Conservation (phyloP, 2,329 filamentous ascomycete genomes). For the Fusarium incarnatum region DNA sequence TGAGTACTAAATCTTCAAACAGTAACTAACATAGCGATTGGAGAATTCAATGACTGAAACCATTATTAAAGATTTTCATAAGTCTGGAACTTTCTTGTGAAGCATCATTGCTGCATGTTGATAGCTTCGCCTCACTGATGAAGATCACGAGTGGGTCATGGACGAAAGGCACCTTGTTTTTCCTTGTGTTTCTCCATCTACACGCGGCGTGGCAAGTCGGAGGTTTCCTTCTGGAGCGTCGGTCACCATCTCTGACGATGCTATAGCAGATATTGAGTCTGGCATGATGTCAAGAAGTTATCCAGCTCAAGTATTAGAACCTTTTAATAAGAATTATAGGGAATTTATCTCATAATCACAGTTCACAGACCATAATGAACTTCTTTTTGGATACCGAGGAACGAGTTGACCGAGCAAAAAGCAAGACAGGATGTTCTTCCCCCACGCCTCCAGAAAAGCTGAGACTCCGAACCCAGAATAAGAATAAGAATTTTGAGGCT, state of each 20-base stretch:
- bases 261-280: not conserved
- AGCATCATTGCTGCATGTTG: conserved; percentile 1
- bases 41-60: not conserved
- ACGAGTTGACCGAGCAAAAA: not conserved
- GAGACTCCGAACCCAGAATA: not conserved
- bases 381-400: conserved; percentile 16
- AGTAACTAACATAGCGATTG: not conserved
- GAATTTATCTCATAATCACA: not conserved
- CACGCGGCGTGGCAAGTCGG: not conserved
- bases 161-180: not conserved
- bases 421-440: not conserved
- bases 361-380: not conserved
- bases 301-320: not conserved
- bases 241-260: not conserved
- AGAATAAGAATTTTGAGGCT: not conserved
- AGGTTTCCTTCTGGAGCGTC: not conserved
- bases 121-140: conserved; percentile 2
- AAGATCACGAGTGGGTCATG: conserved; percentile 10
- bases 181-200: not conserved
- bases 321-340: not conserved
- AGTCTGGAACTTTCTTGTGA: not conserved
- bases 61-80: not conserved
- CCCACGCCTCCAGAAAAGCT: not conserved
- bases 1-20: not conserved
- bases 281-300: conserved; percentile 1